Evolutionary conservation across 2,329 filamentous ascomycete species (phyloP).

Genomic region (Esteya vermicola): DNA sequence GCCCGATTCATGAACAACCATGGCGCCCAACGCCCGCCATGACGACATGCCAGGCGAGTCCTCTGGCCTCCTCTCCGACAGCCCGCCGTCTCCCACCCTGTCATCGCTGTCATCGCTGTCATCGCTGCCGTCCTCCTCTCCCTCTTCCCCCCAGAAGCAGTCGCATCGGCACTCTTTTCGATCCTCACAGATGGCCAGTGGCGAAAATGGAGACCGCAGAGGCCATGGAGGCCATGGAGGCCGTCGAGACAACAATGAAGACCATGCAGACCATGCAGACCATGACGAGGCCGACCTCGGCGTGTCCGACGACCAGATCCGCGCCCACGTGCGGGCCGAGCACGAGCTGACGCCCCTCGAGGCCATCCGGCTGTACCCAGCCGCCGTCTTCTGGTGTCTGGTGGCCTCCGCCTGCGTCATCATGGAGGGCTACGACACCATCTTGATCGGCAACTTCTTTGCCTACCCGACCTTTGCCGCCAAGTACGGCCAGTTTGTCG

Average conservation of each 20-base stretch:
- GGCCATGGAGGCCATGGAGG: too few relatives aligned
- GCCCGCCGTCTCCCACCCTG: too few relatives aligned
- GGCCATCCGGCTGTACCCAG: conserved; percentile 6
- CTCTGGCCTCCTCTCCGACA: not conserved
- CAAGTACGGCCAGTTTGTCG: conserved; percentile 17
- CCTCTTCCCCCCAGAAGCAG: too few relatives aligned
- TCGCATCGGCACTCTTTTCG: too few relatives aligned
- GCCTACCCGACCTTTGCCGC: conserved; percentile 11
- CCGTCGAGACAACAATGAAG: not conserved
- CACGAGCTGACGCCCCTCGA: not conserved
- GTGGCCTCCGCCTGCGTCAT: conserved; percentile 10
- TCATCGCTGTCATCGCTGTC: too few relatives aligned
- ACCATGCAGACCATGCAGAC: not conserved
- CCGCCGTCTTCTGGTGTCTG: conserved; percentile 9
- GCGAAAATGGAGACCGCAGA: not conserved
- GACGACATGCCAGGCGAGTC: not conserved
- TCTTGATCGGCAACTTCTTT: conserved; percentile 13
- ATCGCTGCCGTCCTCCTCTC: too few relatives aligned
- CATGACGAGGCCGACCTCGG: not conserved
- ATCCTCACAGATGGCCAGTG: too few relatives aligned
- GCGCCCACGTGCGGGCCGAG: not conserved
- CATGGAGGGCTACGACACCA: conserved; percentile 14
- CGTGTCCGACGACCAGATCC: not conserved
- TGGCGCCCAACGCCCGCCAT: not conserved
- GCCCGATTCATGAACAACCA: not conserved